These are phyloP conservation scores for Termitomyces eurrhizus DNA, from an alignment of 768 basidiomycete genomes.

Conservation along the genomic window DNA sequence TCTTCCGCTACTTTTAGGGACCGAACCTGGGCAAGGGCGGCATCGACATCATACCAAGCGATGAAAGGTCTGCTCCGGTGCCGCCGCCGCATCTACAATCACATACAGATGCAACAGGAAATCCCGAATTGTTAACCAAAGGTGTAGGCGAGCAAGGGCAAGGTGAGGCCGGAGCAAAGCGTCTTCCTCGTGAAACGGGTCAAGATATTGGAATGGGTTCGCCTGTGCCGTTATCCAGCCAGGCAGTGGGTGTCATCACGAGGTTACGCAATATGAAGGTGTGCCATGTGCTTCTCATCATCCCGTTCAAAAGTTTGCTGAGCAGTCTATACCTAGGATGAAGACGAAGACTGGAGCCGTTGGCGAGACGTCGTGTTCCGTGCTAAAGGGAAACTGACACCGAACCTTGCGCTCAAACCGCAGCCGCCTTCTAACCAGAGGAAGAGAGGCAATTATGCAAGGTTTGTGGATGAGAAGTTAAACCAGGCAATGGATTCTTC, in stretches of 20 bases:
- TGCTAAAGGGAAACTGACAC: conserved; percentile 59
- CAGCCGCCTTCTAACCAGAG: conserved; percentile 60
- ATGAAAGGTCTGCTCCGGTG: conserved; percentile 59
- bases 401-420: conserved; percentile 41
- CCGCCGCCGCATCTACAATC: conserved; percentile 47
- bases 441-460: conserved; percentile 53
- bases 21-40: conserved; percentile 72
- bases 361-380: conserved; percentile 85
- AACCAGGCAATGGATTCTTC: conserved; percentile 16
- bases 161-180: conserved; percentile 26
- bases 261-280: conserved; percentile 82
- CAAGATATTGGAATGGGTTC: conserved; percentile 87
- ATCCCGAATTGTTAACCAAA: conserved; percentile 41
- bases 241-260: conserved; percentile 78
- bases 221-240: conserved; percentile 71
- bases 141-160: conserved; percentile 10
- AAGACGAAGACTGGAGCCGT: conserved; percentile 84
- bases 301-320: background rate
- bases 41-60: conserved; percentile 69
- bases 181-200: conserved; percentile 81
- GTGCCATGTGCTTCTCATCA: conserved; percentile 8
- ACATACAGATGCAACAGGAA: conserved; percentile 34
- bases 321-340: conserved; percentile 47
- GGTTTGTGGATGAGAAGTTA: conserved; percentile 26
- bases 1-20: conserved; percentile 42